Evolutionary conservation across 2,329 filamentous ascomycete genomes (phyloP), one percentile per base, ranked within the genome.

Genomic region (Ambrosiella beaveri): DNA sequence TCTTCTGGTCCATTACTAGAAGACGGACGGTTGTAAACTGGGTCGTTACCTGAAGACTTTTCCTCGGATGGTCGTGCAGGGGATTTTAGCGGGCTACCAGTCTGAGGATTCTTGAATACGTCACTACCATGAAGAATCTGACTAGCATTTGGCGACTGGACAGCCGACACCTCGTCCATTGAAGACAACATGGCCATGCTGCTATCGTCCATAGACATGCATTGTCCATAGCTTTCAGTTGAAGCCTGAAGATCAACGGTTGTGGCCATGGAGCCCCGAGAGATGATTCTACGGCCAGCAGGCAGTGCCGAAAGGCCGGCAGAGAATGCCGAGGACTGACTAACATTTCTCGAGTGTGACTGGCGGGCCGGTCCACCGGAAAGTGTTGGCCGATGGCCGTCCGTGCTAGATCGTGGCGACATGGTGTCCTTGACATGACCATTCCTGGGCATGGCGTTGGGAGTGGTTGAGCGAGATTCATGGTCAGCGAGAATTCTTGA

Each of bases 121-220:
- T 93, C 88, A 64, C 89, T 96, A 39, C 86, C 82, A 57, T 81
- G 79, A 7, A 98, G 72, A 41, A 97, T 96, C 68, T 95, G 89
- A 67, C 91, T 97, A 2, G 87, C 91, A 40, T 54, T 40, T 4
- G 45, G 54, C 8, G 54, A 51, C 1, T 12, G 37, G 5, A 35
- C 38, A 7, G 39, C 37, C 2, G 90, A 94, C 53, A 85, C 83
- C 59, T 90, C 87, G 47, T 90, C 85, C 57, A 78, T 80, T 0
- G 81, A 82, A 2, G 85, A 86, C 1, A 84, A 75, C 38, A 84
- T 73, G 2, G 82, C 87, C 58, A 85, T 69, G 65, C 83, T 88
- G 0, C 82, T 84, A 50, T 85, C 86, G 56, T 87, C 87, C 77
- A 65, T 84, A 7, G 58, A 59, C 15, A 52, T 76, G 61, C 84